Percentiles rank a stretch among this genome's conserved stretches.
phyloP scores from a whole-genome alignment of 306 rosid genomes.

The Vigna hirtella region DNA sequence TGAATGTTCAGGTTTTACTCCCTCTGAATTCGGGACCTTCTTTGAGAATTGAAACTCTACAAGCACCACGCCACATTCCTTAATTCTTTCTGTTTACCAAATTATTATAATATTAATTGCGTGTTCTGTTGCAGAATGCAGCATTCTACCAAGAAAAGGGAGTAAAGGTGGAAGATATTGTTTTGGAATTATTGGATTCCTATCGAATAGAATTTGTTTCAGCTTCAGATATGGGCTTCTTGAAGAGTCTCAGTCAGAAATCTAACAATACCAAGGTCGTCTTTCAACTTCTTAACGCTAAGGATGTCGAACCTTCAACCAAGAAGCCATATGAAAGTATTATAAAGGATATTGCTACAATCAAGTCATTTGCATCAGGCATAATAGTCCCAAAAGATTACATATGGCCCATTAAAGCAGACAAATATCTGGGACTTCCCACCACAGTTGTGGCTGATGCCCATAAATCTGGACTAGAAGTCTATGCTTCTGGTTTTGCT shows the following conservation, averaged over 20 bases:
- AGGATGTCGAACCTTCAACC: slow-evolving; percentile 67
- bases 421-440: slow-evolving; percentile 61
- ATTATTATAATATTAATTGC: slow-evolving; percentile 24
- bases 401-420: slow-evolving; percentile 63
- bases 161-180: slow-evolving; percentile 40
- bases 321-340: slow-evolving; percentile 55
- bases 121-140: slow-evolving; percentile 60
- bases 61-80: slow-evolving; percentile 7
- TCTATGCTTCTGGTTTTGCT: slow-evolving; percentile 85
- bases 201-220: slow-evolving; percentile 59
- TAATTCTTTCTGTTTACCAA: background rate
- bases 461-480: slow-evolving; percentile 81
- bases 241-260: slow-evolving; percentile 60
- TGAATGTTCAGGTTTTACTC: slow-evolving; percentile 69
- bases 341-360: slow-evolving; percentile 56
- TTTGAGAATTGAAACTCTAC: slow-evolving; percentile 24
- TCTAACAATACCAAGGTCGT: slow-evolving; percentile 62
- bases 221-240: slow-evolving; percentile 75
- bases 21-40: background rate
- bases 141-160: slow-evolving; percentile 60
- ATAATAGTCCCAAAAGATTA: slow-evolving; percentile 82
- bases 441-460: slow-evolving; percentile 77
- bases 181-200: slow-evolving; percentile 40
- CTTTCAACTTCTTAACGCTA: slow-evolving; percentile 58
- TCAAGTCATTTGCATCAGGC: slow-evolving; percentile 79